A percentile compares a stretch with the other conserved stretches of the same genome.
Conservation (phyloP, 2,329 filamentous ascomycete species). For the Rutstroemia sp. region DNA sequence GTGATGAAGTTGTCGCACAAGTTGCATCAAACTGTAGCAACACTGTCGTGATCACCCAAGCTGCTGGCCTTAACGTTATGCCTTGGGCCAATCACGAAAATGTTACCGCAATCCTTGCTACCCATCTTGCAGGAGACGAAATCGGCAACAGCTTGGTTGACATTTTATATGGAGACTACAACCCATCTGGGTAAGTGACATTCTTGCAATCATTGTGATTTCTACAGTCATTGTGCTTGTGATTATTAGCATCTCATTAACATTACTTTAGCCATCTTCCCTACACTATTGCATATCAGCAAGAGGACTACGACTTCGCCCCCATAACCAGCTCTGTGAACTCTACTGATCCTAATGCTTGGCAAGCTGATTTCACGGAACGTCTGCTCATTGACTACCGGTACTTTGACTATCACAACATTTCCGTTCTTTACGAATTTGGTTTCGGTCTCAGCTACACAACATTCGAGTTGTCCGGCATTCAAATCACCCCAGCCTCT, state of each 20-base stretch:
- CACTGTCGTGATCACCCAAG: conserved; percentile 61
- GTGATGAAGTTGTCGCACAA: conserved; percentile 15
- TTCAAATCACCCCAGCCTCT: conserved; percentile 21
- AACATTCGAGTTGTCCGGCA: conserved; percentile 48
- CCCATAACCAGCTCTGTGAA: conserved; percentile 37
- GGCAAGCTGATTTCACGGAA: conserved; percentile 48
- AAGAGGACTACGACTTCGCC: conserved; percentile 43
- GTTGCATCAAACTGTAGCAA: conserved; percentile 46
- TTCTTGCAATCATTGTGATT: neutral
- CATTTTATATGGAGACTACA: conserved; percentile 52
- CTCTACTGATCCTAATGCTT: conserved; percentile 12
- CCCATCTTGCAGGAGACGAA: conserved; percentile 52
- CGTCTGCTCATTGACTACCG: conserved; percentile 37
- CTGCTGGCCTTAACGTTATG: conserved; percentile 57
- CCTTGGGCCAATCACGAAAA: conserved; percentile 51
- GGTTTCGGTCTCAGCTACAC: conserved; percentile 63
- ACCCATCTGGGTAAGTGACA: conserved; percentile 35
- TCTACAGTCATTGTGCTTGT: neutral
- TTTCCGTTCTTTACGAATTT: conserved; percentile 33
- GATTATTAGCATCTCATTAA: neutral
- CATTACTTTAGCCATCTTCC: conserved; percentile 44
- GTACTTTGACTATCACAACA: conserved; percentile 38
- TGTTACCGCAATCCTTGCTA: conserved; percentile 53
- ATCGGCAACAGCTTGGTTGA: conserved; percentile 54
- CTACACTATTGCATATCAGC: conserved; percentile 53